Base-by-base conservation (phyloP, 495 filamentous ascomycete genomes). In the Hypoxylon subgilvum region DNA sequence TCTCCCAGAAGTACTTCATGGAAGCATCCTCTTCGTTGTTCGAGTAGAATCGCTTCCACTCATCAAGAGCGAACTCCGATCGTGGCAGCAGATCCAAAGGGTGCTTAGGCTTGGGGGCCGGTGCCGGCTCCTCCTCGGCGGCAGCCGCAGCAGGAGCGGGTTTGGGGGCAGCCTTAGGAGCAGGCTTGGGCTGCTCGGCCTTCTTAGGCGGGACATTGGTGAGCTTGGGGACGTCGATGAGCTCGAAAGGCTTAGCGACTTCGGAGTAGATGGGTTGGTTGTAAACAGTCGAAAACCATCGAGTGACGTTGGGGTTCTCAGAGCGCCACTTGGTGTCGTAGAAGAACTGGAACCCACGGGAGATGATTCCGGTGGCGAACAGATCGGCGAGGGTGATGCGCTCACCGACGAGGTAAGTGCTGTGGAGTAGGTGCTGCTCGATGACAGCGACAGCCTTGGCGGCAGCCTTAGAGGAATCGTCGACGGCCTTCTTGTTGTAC, bases 1-100 rank as follows among this genome's bases (percentile, higher is more conserved):
- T 87, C 80, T 96, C 84, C 92, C 92, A 99, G 85, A 99, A 97
- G 90, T 92, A 99, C 70, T 93, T 92, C 63, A 97, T 76, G 63
- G 92, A 90, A 34, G 79, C 86, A 36, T 88, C 90, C 52, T 90
- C 92, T 39, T 97, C 93, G 61, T 88, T 81, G 85, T 99, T 99
- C 68, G 95, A 97, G 87, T 97, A 99, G 74, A 89, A 86, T 67
- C 92, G 91, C 87, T 99, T 99, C 90, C 88, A 96, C 71, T 99
- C 94, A 69, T 99, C 94, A 48, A 97, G 83, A 58, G 84, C 78
- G 68, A 97, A 78, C 42, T 85, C 86, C 36, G 95, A 83, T 73
- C 84, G 88, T 57, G 86, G 86, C 30, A 97, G 87, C 64, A 84
- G 81, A 76, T 96, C 94, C 58, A 96, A 83, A 56, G 94, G 94